These are phyloP conservation scores for Aspergillus caelatus DNA, from an alignment of 2,329 filamentous ascomycete species.

Conservation along the genomic window DNA sequence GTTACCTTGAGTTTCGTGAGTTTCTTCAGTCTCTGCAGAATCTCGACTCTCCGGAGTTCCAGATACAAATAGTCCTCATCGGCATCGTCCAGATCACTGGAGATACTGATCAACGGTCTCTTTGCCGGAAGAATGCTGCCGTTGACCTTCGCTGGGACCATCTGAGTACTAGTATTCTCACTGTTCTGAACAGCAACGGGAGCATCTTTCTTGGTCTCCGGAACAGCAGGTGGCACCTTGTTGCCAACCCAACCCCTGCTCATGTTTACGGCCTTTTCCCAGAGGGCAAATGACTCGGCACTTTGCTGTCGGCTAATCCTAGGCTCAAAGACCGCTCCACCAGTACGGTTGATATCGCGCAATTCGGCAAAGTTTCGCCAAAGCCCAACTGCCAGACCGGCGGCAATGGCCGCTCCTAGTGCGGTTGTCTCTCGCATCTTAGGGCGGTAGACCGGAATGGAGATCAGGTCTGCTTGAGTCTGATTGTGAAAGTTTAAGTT, in stretches of 20 bases:
- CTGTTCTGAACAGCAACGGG: constrained; percentile 16
- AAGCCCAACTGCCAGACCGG: constrained; percentile 75
- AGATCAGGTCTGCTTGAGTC: constrained; percentile 80
- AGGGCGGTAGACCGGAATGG: constrained; percentile 78
- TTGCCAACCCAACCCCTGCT: constrained; percentile 64
- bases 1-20: constrained; percentile 27
- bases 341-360: constrained; percentile 69
- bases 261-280: constrained; percentile 77
- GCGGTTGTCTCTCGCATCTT: constrained; percentile 87
- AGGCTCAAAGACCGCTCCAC: constrained; percentile 72
- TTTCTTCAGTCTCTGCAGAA: constrained; percentile 37
- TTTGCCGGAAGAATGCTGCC: constrained; percentile 22
- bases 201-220: not conserved
- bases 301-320: constrained; percentile 58
- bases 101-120: constrained; percentile 23
- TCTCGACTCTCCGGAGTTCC: constrained; percentile 39
- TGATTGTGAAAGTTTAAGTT: constrained; percentile 31
- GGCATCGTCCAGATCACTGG: constrained; percentile 33
- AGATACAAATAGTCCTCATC: constrained; percentile 41
- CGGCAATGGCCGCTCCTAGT: constrained; percentile 82
- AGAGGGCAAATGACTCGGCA: constrained; percentile 63
- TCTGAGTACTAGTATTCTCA: constrained; percentile 11
- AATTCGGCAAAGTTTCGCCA: constrained; percentile 77
- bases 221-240: not conserved
- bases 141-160: constrained; percentile 15